Conservation (phyloP, 1,139 yeast genomes). For the Keqinozyma sinolaborantium region DNA sequence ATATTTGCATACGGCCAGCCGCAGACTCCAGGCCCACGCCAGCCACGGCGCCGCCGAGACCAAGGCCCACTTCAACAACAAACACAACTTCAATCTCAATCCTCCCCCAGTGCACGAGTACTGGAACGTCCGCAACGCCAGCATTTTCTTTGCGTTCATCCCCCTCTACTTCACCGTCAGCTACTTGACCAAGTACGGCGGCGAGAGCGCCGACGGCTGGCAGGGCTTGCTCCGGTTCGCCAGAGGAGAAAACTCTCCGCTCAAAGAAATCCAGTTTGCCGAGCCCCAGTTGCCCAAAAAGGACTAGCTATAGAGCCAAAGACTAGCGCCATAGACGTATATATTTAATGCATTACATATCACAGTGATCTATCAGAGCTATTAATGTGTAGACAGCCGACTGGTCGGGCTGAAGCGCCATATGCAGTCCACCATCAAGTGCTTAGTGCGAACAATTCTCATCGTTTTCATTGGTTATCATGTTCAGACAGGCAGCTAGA, state of each 20-base stretch:
- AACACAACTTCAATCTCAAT: constrained; percentile 38
- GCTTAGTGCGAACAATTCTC: neutral
- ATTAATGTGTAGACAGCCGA: too few relatives aligned
- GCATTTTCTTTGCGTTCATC: constrained; percentile 34
- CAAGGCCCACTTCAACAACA: constrained; percentile 36
- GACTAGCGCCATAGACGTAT: constrained; percentile 1
- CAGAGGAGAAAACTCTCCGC: constrained; percentile 35
- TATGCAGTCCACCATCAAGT: too few relatives aligned
- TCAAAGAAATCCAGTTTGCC: constrained; percentile 33
- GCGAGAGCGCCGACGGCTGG: constrained; percentile 25
- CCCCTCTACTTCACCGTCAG: constrained; percentile 36
- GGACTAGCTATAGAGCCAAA: too few relatives aligned
- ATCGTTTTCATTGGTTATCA: constrained; percentile 2
- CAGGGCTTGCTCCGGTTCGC: constrained; percentile 34
- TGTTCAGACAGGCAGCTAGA: constrained; percentile 12
- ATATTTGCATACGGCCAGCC: constrained; percentile 1
- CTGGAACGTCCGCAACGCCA: constrained; percentile 41
- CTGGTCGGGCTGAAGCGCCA: too few relatives aligned
- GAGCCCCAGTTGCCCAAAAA: constrained; percentile 28
- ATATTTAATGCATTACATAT: neutral
- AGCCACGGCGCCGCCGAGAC: constrained; percentile 15
- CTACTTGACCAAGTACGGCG: constrained; percentile 31
- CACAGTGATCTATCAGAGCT: too few relatives aligned
- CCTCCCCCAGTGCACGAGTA: constrained; percentile 50
- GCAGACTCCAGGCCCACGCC: constrained; percentile 33